Conservation (phyloP, 192 early-diverging fungal species). For the Gorgonomyces haynaldii region DNA sequence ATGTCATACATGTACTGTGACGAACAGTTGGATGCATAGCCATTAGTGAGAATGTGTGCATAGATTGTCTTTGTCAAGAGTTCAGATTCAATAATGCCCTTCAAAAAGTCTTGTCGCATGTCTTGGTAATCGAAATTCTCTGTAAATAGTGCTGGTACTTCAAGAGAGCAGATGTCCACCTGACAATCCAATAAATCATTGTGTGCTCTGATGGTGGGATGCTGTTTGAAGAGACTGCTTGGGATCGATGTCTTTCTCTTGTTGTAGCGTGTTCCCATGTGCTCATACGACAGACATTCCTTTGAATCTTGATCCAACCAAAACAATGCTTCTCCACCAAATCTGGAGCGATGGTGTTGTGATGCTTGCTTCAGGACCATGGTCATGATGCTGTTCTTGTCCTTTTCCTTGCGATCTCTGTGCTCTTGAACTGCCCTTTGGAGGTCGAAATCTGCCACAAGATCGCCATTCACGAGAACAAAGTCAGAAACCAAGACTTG, state of each 20-base stretch:
- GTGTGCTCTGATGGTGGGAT: conserved; percentile 62
- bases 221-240: conserved; percentile 37
- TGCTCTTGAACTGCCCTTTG: conserved; percentile 68
- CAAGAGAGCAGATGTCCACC: conserved; percentile 85
- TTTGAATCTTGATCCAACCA: conserved; percentile 65
- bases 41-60: conserved; percentile 57
- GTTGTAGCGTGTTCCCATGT: conserved; percentile 45
- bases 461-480: conserved; percentile 80
- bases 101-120: conserved; percentile 78
- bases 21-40: conserved; percentile 55
- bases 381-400: conserved; percentile 88
- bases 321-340: conserved; percentile 60
- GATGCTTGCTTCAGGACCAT: conserved; percentile 71
- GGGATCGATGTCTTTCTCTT: conserved; percentile 43
- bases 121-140: conserved; percentile 98
- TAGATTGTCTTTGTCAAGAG: conserved; percentile 79
- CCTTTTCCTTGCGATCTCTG: conserved; percentile 50
- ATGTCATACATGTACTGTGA: conserved; percentile 64
- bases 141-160: conserved; percentile 79
- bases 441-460: conserved; percentile 82
- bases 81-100: conserved; percentile 80
- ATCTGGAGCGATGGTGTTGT: conserved; percentile 32
- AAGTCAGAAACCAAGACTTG: conserved; percentile 77
- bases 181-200: conserved; percentile 89
- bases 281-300: conserved; percentile 73